These are phyloP conservation scores for Trichoderma atrobrunneum DNA, from an alignment of 2,329 filamentous ascomycete species.

Conservation along the genomic window DNA sequence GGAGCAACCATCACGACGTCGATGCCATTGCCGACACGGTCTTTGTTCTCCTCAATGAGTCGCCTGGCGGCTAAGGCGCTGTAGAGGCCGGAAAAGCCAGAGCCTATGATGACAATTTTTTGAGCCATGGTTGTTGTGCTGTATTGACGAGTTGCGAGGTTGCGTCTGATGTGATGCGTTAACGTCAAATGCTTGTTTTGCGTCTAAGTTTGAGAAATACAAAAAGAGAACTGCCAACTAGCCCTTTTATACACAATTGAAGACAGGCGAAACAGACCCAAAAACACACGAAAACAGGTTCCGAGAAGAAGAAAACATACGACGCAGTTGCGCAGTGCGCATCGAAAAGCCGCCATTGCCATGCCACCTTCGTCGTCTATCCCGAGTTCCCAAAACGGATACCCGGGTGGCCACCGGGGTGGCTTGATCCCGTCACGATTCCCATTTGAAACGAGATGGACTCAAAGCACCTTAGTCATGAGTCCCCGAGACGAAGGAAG, in stretches of 20 bases:
- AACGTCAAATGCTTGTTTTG: neutral
- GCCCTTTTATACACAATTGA: neutral
- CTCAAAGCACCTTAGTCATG: neutral
- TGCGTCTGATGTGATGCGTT: neutral
- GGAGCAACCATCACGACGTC: slow-evolving; percentile 35
- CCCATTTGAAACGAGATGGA: neutral
- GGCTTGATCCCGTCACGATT: neutral
- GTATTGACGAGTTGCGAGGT: neutral
- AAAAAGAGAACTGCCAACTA: neutral
- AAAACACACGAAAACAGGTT: neutral
- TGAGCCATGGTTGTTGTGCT: neutral
- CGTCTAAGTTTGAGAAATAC: neutral
- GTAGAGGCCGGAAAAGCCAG: slow-evolving; percentile 38
- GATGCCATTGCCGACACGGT: slow-evolving; percentile 20
- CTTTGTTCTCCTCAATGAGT: slow-evolving; percentile 27
- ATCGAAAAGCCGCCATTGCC: neutral
- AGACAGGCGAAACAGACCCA: neutral
- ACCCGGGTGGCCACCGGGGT: neutral
- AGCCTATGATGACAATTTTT: slow-evolving; percentile 26
- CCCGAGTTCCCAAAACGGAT: neutral
- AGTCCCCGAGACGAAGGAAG: neutral
- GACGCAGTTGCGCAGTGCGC: neutral
- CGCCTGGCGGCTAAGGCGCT: slow-evolving; percentile 37
- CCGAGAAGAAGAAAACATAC: neutral
- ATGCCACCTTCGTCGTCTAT: neutral